phyloP scores from a whole-genome alignment of 306 rosid genomes.

The Sindora glabra region DNA sequence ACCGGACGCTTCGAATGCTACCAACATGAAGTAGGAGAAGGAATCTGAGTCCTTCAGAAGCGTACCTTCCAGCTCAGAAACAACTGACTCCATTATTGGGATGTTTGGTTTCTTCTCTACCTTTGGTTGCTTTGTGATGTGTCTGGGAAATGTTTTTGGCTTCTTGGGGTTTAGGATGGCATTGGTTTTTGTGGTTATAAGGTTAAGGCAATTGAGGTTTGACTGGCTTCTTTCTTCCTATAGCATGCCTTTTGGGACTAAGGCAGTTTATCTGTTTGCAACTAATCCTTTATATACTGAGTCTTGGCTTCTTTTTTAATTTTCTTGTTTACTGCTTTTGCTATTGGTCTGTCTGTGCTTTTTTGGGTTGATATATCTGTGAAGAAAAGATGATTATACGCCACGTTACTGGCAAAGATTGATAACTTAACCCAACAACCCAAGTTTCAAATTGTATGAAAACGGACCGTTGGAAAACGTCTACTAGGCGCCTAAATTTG shows the following conservation, averaged over 20 bases:
- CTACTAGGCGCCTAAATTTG: too few species aligned
- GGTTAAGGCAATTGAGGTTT: slow-evolving; percentile 11
- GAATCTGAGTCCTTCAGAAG: slow-evolving; percentile 51
- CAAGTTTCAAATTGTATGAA: not conserved
- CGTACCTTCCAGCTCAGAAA: slow-evolving; percentile 80
- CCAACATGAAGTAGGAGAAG: slow-evolving; percentile 76
- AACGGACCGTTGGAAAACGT: not conserved
- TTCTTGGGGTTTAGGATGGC: not conserved
- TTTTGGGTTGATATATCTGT: slow-evolving; percentile 45
- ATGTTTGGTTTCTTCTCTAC: not conserved
- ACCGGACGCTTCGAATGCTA: slow-evolving; percentile 83
- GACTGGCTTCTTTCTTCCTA: not conserved
- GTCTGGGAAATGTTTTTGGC: not conserved
- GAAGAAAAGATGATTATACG: slow-evolving; percentile 42
- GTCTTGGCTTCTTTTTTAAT: not conserved
- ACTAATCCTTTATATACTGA: slow-evolving; percentile 21
- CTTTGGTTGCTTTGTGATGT: not conserved
- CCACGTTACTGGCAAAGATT: slow-evolving; percentile 26
- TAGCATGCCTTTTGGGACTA: slow-evolving; percentile 18
- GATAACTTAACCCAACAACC: slow-evolving; percentile 79
- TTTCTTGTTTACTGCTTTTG: not conserved
- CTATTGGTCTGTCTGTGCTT: not conserved
- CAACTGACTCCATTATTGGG: slow-evolving; percentile 39
- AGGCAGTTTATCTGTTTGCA: slow-evolving; percentile 61
- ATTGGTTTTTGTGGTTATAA: slow-evolving; percentile 16